Conservation (phyloP, 2,329 filamentous ascomycete species). For the Blastomyces parvus region DNA sequence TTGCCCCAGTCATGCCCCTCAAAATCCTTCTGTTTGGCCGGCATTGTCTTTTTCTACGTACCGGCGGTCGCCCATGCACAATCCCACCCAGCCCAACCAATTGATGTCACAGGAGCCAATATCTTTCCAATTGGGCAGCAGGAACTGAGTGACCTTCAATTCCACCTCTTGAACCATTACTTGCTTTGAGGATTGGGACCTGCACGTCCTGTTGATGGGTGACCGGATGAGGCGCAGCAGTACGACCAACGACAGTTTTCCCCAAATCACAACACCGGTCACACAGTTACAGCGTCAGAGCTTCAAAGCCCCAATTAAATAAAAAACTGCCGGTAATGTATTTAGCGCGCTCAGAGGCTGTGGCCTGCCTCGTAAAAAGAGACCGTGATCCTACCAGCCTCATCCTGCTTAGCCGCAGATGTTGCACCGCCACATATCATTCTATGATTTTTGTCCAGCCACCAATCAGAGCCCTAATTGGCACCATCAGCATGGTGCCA, state of each 20-base stretch:
- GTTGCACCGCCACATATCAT: neutral
- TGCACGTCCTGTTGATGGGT: neutral
- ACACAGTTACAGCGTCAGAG: neutral
- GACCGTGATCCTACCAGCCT: neutral
- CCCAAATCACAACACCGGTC: neutral
- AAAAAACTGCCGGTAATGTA: neutral
- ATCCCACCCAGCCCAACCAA: neutral
- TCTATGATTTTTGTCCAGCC: neutral
- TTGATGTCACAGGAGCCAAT: neutral
- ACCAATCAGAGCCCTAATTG: neutral
- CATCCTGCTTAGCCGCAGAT: neutral
- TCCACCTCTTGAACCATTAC: neutral
- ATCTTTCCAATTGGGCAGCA: neutral
- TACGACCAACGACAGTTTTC: neutral
- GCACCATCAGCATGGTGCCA: neutral
- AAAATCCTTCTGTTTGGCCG: neutral
- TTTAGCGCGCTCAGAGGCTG: neutral
- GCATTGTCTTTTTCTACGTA: neutral
- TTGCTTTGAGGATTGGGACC: neutral
- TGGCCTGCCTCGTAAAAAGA: neutral
- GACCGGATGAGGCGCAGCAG: neutral
- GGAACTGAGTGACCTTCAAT: neutral
- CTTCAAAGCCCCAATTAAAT: neutral
- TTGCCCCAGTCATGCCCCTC: neutral
- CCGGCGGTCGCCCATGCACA: neutral